phyloP scores from a whole-genome alignment of 495 filamentous ascomycete genomes.

The Podospora tetraspora region DNA sequence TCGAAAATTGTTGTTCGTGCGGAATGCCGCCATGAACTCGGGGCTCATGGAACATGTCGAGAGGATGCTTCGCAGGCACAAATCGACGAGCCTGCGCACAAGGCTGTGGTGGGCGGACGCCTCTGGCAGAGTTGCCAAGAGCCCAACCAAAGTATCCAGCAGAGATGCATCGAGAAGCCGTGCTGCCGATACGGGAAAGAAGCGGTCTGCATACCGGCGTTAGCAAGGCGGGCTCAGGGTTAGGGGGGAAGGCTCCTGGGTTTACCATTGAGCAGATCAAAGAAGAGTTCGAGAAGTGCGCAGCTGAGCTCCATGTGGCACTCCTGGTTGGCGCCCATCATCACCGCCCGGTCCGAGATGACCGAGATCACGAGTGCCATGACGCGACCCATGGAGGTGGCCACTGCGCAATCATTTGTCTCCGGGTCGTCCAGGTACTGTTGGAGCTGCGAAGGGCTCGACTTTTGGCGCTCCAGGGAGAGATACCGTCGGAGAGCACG shows the following conservation, averaged over 20 bases:
- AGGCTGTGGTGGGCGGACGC: slow-evolving; percentile 12
- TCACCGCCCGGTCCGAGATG: slow-evolving; percentile 41
- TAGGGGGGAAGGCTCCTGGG: not conserved
- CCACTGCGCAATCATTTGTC: slow-evolving; percentile 16
- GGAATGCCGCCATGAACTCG: slow-evolving; percentile 56
- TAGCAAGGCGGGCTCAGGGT: not conserved
- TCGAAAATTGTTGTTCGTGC: slow-evolving; percentile 26
- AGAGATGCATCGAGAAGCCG: slow-evolving; percentile 29
- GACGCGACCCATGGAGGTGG: slow-evolving; percentile 31
- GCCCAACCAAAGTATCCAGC: slow-evolving; percentile 34
- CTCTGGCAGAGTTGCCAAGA: slow-evolving; percentile 22
- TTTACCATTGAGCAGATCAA: slow-evolving; percentile 42
- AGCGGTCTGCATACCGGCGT: slow-evolving; percentile 15
- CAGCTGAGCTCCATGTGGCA: slow-evolving; percentile 38
- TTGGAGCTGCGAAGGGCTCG: slow-evolving; percentile 16
- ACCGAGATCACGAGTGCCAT: slow-evolving; percentile 44
- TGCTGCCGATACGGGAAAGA: slow-evolving; percentile 19
- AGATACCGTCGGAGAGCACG: slow-evolving; percentile 54
- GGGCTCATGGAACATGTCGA: slow-evolving; percentile 58
- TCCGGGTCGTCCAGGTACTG: slow-evolving; percentile 5
- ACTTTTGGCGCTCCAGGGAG: slow-evolving; percentile 22
- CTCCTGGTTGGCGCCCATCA: slow-evolving; percentile 34
- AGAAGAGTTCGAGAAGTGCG: slow-evolving; percentile 39
- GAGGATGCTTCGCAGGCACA: slow-evolving; percentile 58
- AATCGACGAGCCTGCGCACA: slow-evolving; percentile 36